These are phyloP conservation scores for Adansonia rubrostipa DNA, from an alignment of 441 rosid species.

Conservation along the genomic window DNA sequence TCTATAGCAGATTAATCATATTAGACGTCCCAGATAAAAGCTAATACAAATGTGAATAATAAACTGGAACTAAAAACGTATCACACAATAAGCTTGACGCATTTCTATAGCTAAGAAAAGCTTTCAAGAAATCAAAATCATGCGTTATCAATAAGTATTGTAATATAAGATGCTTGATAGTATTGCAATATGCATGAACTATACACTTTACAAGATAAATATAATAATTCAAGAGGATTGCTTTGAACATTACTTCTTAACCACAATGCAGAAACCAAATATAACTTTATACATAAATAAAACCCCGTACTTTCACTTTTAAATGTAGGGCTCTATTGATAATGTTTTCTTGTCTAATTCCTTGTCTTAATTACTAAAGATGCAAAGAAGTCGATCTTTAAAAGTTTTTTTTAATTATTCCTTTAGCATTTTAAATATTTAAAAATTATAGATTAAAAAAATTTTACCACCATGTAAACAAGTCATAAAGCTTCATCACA, in stretches of 20 bases:
- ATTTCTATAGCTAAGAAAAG: not conserved
- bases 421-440: too few species aligned
- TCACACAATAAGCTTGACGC: too few species aligned
- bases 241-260: not conserved
- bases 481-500: too few species aligned
- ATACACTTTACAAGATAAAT: conserved; percentile 1
- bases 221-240: not conserved
- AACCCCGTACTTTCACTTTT: not conserved
- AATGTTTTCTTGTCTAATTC: not conserved
- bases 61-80: too few species aligned
- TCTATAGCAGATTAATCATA: too few species aligned
- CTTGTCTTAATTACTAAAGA: conserved; percentile 16
- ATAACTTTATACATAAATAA: conserved; percentile 9
- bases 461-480: too few species aligned
- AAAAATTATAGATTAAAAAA: too few species aligned
- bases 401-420: not conserved
- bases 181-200: conserved; percentile 18
- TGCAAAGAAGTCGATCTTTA: conserved; percentile 1
- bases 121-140: conserved; percentile 14
- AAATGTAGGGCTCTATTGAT: not conserved
- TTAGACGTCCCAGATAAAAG: too few species aligned
- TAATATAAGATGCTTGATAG: not conserved
- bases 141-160: not conserved
- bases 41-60: too few species aligned
- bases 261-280: not conserved